phyloP scores from a whole-genome alignment of 257 asterid genomes.

The Lithospermum erythrorhizon region DNA sequence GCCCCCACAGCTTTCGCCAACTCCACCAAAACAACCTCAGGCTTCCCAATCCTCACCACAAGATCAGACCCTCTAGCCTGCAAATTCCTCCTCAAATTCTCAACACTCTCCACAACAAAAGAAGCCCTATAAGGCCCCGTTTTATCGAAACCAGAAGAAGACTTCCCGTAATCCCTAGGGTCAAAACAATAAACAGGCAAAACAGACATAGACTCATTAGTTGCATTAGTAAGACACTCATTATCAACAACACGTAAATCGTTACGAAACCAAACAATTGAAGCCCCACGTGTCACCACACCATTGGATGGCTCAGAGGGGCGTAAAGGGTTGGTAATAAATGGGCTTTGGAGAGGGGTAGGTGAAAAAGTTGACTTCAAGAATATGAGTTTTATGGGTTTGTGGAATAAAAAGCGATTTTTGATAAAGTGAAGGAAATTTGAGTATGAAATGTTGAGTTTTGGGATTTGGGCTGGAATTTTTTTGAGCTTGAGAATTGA shows the following conservation, averaged over 20 bases:
- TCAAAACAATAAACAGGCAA: slow-evolving; percentile 92
- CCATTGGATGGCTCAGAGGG: slow-evolving; percentile 67
- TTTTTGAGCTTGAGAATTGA: slow-evolving; percentile 16
- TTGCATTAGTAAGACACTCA: slow-evolving; percentile 71
- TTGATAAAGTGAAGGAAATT: slow-evolving; percentile 46
- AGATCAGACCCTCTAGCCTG: slow-evolving; percentile 85
- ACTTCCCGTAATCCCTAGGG: slow-evolving; percentile 86
- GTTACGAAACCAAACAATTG: slow-evolving; percentile 93
- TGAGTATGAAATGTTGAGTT: slow-evolving; percentile 71
- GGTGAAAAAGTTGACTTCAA: slow-evolving; percentile 48
- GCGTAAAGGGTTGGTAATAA: slow-evolving; percentile 49
- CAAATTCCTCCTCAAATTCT: slow-evolving; percentile 55
- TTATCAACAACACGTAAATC: slow-evolving; percentile 94
- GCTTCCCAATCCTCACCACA: slow-evolving; percentile 76
- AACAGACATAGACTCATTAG: slow-evolving; percentile 68
- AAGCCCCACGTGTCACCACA: slow-evolving; percentile 59
- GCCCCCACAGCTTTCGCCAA: slow-evolving; percentile 80
- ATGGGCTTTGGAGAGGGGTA: slow-evolving; percentile 49
- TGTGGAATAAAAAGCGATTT: slow-evolving; percentile 39
- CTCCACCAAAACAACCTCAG: slow-evolving; percentile 76
- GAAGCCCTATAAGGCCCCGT: slow-evolving; percentile 82
- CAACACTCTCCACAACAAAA: slow-evolving; percentile 66
- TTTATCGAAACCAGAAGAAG: slow-evolving; percentile 77
- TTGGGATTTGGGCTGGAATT: slow-evolving; percentile 19
- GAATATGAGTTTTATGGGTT: slow-evolving; percentile 29